These are phyloP conservation scores for Leptomonas pyrrhocoris DNA, from an alignment of 208 protist genomes.

Conservation along the genomic window DNA sequence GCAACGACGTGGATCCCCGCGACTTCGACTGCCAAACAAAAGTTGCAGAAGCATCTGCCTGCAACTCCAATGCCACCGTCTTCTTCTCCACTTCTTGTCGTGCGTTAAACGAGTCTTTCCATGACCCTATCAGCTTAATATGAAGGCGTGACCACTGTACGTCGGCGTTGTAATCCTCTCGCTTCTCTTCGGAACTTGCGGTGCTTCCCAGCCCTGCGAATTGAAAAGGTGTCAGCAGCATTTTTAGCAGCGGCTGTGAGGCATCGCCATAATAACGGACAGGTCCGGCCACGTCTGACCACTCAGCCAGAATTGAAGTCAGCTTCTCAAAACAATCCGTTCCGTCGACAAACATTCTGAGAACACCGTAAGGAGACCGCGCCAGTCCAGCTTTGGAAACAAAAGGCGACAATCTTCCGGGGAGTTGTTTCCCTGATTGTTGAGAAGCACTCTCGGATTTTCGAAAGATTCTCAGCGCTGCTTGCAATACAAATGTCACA, in stretches of 20 bases:
- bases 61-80: slow-evolving; percentile 23
- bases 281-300: slow-evolving; percentile 10
- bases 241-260: slow-evolving; percentile 13
- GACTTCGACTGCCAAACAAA: slow-evolving; percentile 30
- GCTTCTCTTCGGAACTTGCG: neutral
- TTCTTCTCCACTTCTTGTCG: neutral
- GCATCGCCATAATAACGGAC: slow-evolving; percentile 32
- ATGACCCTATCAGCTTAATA: slow-evolving; percentile 8
- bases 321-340: slow-evolving; percentile 22
- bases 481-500: neutral
- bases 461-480: slow-evolving; percentile 5
- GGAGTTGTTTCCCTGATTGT: neutral
- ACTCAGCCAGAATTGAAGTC: slow-evolving; percentile 14
- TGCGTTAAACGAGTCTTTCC: neutral
- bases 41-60: slow-evolving; percentile 6
- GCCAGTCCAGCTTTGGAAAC: neutral
- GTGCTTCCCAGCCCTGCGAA: neutral
- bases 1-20: neutral
- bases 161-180: neutral
- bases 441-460: neutral
- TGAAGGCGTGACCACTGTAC: slow-evolving; percentile 16
- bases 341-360: slow-evolving; percentile 25
- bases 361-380: neutral
- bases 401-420: neutral
- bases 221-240: slow-evolving; percentile 1